Evolutionary conservation across 2,329 filamentous ascomycete genomes (phyloP).

Genomic region (Colletotrichum horii): DNA sequence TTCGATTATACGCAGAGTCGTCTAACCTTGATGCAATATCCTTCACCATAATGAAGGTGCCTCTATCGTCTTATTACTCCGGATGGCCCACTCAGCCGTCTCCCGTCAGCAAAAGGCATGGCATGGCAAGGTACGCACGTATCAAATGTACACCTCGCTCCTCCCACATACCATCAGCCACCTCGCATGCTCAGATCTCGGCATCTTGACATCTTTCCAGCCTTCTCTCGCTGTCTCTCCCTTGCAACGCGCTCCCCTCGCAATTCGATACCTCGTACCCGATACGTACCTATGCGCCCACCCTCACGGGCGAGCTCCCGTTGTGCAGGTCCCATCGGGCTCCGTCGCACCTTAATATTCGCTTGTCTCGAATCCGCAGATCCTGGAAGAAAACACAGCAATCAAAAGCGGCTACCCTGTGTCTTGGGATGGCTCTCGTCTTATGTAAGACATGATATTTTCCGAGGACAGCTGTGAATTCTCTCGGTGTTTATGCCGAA

Average conservation of each 20-base stretch:
- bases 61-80: background rate
- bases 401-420: background rate
- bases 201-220: background rate
- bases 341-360: background rate
- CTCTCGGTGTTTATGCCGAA: background rate
- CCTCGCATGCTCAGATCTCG: constrained; percentile 1
- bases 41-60: background rate
- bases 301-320: background rate
- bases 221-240: background rate
- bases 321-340: constrained; percentile 1
- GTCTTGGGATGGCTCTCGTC: background rate
- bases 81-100: background rate
- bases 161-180: background rate
- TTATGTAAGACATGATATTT: background rate
- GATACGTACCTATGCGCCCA: background rate
- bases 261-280: background rate
- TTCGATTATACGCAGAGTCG: background rate
- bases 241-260: background rate
- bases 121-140: constrained; percentile 1
- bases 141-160: background rate
- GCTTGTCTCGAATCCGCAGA: constrained; percentile 3
- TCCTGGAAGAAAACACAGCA: background rate
- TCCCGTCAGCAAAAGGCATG: background rate
- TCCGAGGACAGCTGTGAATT: background rate
- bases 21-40: background rate